These are phyloP conservation scores for button mushroom (Agaricus bisporus) DNA, from an alignment of 768 basidiomycete species.

Conservation along the genomic window DNA sequence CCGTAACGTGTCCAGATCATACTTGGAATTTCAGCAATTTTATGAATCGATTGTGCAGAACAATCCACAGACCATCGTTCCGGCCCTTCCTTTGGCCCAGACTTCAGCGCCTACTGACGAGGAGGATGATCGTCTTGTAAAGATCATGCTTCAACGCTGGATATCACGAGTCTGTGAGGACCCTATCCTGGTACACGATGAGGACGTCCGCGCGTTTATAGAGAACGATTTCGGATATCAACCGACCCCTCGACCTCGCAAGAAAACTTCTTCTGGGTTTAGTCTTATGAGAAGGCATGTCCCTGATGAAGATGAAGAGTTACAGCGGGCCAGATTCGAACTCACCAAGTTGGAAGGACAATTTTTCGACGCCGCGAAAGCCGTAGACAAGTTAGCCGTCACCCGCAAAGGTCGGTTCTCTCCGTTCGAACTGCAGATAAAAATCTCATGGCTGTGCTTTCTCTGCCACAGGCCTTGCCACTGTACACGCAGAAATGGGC, in stretches of 20 bases:
- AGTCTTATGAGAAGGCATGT: slow-evolving; percentile 72
- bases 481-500: slow-evolving; percentile 84
- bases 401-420: slow-evolving; percentile 62
- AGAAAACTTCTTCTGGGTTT: slow-evolving; percentile 71
- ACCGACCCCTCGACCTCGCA: slow-evolving; percentile 69
- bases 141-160: slow-evolving; percentile 94
- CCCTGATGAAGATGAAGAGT: slow-evolving; percentile 91
- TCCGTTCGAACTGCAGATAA: neutral
- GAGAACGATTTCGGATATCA: slow-evolving; percentile 98
- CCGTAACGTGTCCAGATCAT: slow-evolving; percentile 92
- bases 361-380: slow-evolving; percentile 89
- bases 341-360: slow-evolving; percentile 87
- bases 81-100: slow-evolving; percentile 92
- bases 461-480: slow-evolving; percentile 55
- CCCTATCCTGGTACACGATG: slow-evolving; percentile 79
- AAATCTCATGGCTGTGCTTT: neutral
- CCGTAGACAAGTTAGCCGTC: slow-evolving; percentile 80
- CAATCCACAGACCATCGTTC: slow-evolving; percentile 94
- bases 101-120: slow-evolving; percentile 97
- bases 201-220: slow-evolving; percentile 91
- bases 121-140: slow-evolving; percentile 94
- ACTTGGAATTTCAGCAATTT: slow-evolving; percentile 91
- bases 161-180: slow-evolving; percentile 90
- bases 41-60: slow-evolving; percentile 84
- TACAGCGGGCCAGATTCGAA: slow-evolving; percentile 86